Percentiles rank a stretch among this genome's conserved stretches.
phyloP scores from a whole-genome alignment of 495 filamentous ascomycete species.

The Tuber magnatum region DNA sequence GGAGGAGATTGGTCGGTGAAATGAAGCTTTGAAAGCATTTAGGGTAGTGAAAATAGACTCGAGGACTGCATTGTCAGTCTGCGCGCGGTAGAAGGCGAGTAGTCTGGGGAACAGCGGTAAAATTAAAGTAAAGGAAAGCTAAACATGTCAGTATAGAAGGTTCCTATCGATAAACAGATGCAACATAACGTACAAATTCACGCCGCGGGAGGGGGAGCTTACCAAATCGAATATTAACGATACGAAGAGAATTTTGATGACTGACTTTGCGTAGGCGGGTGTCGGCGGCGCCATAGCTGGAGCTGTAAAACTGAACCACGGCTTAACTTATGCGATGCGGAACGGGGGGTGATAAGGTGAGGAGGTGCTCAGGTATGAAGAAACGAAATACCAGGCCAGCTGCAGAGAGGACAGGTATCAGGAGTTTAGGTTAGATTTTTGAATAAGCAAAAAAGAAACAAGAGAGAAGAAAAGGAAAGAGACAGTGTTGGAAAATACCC shows the following conservation, averaged over 20 bases:
- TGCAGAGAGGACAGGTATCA: constrained; percentile 27
- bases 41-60: constrained; percentile 71
- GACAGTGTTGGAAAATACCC: not conserved
- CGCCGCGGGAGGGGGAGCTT: constrained; percentile 16
- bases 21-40: constrained; percentile 91
- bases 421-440: not conserved
- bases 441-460: not conserved
- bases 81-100: constrained; percentile 80
- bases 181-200: constrained; percentile 1
- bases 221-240: constrained; percentile 67
- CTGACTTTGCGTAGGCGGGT: constrained; percentile 53
- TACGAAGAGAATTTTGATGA: constrained; percentile 71
- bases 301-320: constrained; percentile 10
- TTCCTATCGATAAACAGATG: constrained; percentile 11
- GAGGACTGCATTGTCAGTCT: constrained; percentile 56
- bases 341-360: constrained; percentile 8
- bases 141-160: constrained; percentile 10
- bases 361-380: constrained; percentile 11
- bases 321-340: too few relatives aligned
- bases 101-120: constrained; percentile 91
- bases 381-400: constrained; percentile 26
- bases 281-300: constrained; percentile 22
- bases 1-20: constrained; percentile 86
- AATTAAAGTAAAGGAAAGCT: constrained; percentile 95
- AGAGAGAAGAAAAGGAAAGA: not conserved